Conservation (phyloP, 2,329 filamentous ascomycete species). For the Colletotrichum cordylinicola region DNA sequence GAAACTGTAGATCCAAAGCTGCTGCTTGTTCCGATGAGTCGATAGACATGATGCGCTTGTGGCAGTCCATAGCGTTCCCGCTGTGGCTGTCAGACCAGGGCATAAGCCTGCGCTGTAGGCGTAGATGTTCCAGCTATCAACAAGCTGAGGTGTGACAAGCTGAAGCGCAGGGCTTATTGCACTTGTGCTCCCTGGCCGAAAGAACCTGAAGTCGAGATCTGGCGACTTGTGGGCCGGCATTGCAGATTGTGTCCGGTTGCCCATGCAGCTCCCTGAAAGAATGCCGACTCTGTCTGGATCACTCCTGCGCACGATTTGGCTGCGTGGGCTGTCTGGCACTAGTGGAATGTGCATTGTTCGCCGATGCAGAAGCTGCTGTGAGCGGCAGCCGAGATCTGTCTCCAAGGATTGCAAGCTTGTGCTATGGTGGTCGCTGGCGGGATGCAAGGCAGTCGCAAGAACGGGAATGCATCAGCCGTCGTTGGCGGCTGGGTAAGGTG, state of each 20-base stretch:
- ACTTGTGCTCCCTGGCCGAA: conserved; percentile 42
- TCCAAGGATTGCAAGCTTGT: neutral
- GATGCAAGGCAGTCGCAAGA: neutral
- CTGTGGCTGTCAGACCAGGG: too few species aligned
- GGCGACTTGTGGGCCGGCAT: conserved; percentile 32
- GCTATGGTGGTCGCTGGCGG: neutral
- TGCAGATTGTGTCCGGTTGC: conserved; percentile 55
- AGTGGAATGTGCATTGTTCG: conserved; percentile 67
- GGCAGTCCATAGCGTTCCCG: conserved; percentile 39
- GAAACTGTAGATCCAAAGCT: neutral
- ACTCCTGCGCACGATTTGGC: conserved; percentile 64
- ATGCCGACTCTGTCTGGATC: conserved; percentile 72
- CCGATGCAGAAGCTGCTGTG: conserved; percentile 21
- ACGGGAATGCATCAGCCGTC: neutral
- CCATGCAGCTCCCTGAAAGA: conserved; percentile 66
- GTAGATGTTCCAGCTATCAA: conserved; percentile 16
- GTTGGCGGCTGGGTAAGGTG: neutral
- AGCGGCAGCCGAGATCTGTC: neutral
- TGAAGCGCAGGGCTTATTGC: conserved; percentile 58
- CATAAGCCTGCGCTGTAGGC: too few species aligned
- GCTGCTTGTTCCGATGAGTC: conserved; percentile 26
- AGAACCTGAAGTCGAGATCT: conserved; percentile 60
- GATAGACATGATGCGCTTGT: conserved; percentile 43
- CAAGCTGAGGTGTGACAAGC: too few species aligned
- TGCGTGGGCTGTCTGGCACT: conserved; percentile 66